Evolutionary conservation across 129 eudicot genomes (phyloP).

Genomic region (Lactuca saligna): DNA sequence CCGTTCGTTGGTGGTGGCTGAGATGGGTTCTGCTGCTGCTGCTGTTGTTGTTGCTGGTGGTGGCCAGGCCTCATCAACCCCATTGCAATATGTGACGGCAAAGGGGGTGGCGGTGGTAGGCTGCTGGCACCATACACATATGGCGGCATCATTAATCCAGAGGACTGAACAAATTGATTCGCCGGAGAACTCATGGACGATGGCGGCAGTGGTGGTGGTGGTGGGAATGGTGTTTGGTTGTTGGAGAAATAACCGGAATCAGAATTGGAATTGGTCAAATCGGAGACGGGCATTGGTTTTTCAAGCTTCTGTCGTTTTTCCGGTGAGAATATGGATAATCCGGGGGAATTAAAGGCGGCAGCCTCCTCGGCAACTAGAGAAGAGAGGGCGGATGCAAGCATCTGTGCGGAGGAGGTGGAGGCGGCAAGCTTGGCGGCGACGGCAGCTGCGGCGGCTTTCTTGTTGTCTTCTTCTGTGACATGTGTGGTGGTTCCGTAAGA

Average conservation of each 20-base stretch:
- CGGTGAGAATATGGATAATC: constrained; percentile 45
- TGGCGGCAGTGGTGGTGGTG: constrained; percentile 51
- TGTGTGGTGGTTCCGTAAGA: constrained; percentile 34
- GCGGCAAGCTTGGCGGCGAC: constrained; percentile 92
- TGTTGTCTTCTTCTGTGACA: constrained; percentile 64
- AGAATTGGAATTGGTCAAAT: constrained; percentile 39
- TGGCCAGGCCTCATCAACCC: constrained; percentile 59
- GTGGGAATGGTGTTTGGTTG: constrained; percentile 49
- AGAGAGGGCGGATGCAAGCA: constrained; percentile 79
- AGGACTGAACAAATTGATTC: constrained; percentile 52
- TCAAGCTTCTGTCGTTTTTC: constrained; percentile 69
- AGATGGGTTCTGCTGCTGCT: constrained; percentile 40
- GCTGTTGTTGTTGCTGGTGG: constrained; percentile 46
- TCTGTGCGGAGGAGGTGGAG: constrained; percentile 83
- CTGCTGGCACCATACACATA: constrained; percentile 48
- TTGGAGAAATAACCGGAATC: constrained; percentile 32
- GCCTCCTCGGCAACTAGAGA: constrained; percentile 93
- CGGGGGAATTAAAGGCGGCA: constrained; percentile 51
- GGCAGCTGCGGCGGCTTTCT: constrained; percentile 80
- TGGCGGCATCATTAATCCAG: constrained; percentile 55
- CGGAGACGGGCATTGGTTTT: constrained; percentile 39
- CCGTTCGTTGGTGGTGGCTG: constrained; percentile 32
- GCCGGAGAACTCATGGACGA: constrained; percentile 46
- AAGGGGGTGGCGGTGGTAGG: constrained; percentile 69
- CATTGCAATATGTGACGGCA: constrained; percentile 49